Percentiles rank a stretch among this genome's conserved stretches.
phyloP scores from a whole-genome alignment of 2,329 filamentous ascomycete genomes.

The Penicillium vulpinum region DNA sequence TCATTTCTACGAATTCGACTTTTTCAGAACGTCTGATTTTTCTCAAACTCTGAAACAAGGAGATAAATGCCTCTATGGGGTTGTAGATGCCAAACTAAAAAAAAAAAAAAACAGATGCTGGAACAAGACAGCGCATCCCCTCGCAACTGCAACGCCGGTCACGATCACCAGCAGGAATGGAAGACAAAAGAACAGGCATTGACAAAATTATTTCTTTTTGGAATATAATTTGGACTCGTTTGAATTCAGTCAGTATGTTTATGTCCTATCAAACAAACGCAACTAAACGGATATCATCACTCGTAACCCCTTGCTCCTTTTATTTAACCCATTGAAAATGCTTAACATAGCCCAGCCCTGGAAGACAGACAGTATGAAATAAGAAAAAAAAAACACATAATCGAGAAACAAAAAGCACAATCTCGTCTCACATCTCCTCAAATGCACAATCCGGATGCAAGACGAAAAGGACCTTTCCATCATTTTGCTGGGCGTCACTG shows the following conservation, averaged over 20 bases:
- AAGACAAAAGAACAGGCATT: no score
- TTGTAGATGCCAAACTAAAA: no score
- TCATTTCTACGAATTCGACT: no score
- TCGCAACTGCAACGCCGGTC: no score
- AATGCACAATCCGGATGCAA: constrained; percentile 91
- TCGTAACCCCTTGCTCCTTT: constrained; percentile 31
- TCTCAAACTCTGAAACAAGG: no score
- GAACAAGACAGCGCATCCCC: no score
- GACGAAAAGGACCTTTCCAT: constrained; percentile 70
- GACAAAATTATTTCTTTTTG: not conserved
- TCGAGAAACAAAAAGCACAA: constrained; percentile 16
- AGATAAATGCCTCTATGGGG: no score
- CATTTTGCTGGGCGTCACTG: constrained; percentile 49
- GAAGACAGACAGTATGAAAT: constrained; percentile 10
- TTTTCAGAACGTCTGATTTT: no score
- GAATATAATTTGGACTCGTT: not conserved
- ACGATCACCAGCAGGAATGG: no score
- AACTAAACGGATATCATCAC: constrained; percentile 33
- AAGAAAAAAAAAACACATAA: constrained; percentile 4
- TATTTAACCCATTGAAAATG: constrained; percentile 27
- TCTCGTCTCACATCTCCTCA: constrained; percentile 60
- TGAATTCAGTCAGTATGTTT: constrained; percentile 7
- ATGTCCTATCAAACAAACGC: constrained; percentile 11
- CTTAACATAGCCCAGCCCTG: constrained; percentile 18
- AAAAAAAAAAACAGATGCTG: no score